Percentiles rank a stretch among this genome's conserved stretches.
Evolutionary conservation across 2,329 filamentous ascomycete species (phyloP).

Genomic region (Fusarium ramigenum): DNA sequence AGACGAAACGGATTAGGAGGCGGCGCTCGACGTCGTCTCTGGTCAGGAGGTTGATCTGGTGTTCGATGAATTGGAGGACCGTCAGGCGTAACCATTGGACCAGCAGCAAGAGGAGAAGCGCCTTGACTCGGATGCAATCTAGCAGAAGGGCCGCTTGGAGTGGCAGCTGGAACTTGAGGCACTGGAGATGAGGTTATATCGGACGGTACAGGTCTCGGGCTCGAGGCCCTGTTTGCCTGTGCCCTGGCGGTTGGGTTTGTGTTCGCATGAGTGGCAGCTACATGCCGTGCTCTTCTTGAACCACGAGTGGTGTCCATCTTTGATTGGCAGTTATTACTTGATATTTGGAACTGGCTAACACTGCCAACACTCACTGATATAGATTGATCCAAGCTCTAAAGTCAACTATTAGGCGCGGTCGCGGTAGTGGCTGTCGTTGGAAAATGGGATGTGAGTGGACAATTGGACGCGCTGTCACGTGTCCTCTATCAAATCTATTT

Average conservation of each 20-base stretch:
- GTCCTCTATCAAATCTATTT: conserved; percentile 4
- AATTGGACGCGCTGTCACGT: conserved; percentile 29
- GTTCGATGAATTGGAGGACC: conserved; percentile 39
- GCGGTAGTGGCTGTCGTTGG: not conserved
- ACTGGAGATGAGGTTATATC: conserved; percentile 29
- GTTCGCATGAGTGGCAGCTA: conserved; percentile 27
- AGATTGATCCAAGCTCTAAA: not conserved
- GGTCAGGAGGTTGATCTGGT: conserved; percentile 41
- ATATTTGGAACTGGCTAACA: not conserved
- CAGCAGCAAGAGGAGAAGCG: conserved; percentile 28
- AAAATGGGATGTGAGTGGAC: conserved; percentile 20
- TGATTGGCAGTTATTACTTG: not conserved
- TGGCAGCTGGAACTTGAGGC: conserved; percentile 12
- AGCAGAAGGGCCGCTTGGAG: conserved; percentile 21
- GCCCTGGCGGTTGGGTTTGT: conserved; percentile 9
- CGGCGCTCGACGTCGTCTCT: conserved; percentile 40
- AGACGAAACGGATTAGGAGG: conserved; percentile 51
- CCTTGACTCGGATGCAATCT: conserved; percentile 23
- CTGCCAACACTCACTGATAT: not conserved
- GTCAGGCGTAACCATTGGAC: conserved; percentile 36
- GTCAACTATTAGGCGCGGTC: conserved; percentile 28
- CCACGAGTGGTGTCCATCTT: conserved; percentile 34
- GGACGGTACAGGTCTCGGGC: conserved; percentile 13
- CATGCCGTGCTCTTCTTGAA: conserved; percentile 32
- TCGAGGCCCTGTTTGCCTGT: conserved; percentile 14